Conservation (phyloP, 192 early-diverging fungal genomes). For the Podila horticola region DNA sequence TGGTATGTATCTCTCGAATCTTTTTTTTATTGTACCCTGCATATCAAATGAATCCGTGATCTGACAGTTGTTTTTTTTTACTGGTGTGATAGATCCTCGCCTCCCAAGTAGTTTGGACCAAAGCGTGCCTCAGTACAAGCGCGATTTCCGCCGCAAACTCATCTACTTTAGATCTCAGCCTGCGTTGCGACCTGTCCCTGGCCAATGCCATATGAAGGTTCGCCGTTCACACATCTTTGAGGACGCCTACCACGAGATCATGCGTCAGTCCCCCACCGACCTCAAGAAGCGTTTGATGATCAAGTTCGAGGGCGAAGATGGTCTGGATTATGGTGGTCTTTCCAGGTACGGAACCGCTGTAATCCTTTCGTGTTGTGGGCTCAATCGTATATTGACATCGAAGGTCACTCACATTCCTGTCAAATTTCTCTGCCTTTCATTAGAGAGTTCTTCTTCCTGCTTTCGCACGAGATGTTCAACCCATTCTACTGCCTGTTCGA, state of each 20-base stretch:
- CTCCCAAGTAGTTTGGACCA: slow-evolving; percentile 85
- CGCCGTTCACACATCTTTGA: slow-evolving; percentile 92
- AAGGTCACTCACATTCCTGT: background rate
- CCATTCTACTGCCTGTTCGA: slow-evolving; percentile 97
- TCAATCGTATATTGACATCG: background rate
- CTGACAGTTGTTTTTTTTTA: background rate
- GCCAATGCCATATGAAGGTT: slow-evolving; percentile 95
- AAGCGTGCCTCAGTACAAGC: slow-evolving; percentile 98
- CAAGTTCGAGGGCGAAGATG: slow-evolving; percentile 99
- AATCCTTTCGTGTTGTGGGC: background rate
- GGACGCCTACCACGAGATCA: slow-evolving; percentile 95
- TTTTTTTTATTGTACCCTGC: background rate
- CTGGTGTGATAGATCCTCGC: slow-evolving; percentile 63
- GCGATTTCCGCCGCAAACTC: slow-evolving; percentile 96
- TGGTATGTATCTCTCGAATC: slow-evolving; percentile 57
- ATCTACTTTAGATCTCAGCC: slow-evolving; percentile 97
- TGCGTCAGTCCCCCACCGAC: slow-evolving; percentile 90
- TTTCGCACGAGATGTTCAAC: slow-evolving; percentile 99
- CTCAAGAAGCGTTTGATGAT: slow-evolving; percentile 98
- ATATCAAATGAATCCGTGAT: background rate
- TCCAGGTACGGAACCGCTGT: slow-evolving; percentile 65
- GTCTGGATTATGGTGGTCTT: slow-evolving; percentile 97
- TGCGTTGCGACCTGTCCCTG: slow-evolving; percentile 86
- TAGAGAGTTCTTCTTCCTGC: slow-evolving; percentile 97
- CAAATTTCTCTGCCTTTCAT: background rate